Base-by-base conservation (phyloP, 2,329 filamentous ascomycete species). In the Exophiala oligosperma region DNA sequence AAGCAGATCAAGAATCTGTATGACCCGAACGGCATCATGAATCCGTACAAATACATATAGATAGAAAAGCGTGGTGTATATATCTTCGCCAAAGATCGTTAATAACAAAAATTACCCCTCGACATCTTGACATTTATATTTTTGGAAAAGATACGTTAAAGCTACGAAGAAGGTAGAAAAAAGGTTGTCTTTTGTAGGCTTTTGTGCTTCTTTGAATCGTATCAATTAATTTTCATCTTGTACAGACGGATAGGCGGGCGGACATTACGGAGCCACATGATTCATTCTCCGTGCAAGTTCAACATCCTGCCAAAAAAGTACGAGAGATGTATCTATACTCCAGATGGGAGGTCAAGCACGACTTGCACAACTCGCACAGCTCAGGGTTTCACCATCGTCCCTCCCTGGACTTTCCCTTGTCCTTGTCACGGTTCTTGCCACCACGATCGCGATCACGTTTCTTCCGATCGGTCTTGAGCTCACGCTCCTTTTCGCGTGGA, bases 1-100 rank as follows among this genome's bases (percentile, higher is more conserved):
- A 92, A 89, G 81, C 89, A 95, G 77, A 86, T 97, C 72, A 99
- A 99, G 83, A 82, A 87, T 59, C 78, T 96, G 17, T 99, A 95
- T 74, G 94, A 99, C 76, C 94, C 92, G 70, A 96, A 96, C 67
- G 92, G 92, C 49, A 97, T 97, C 75, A 95, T 97, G 91, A 97
- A 97, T 77, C 93, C 93, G 0, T 97, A 97, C 81, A 97, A 97
- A 77, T 97, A 97, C 74, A 89, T 97, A 59, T 63, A 61, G 6
- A 24, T n/a, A 12, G 12, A 26, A 4, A 29, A 24, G 44, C 29
- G 17, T 17, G 17, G 14, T 35, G 11, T 35, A 35, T 66, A 77
- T 60, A 69, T 69, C 26, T 63, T 77, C 17, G 74, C 75, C 77
- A 60, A 76, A 76, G 59, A 63, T 77, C 49, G 70, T 17, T 17